phyloP scores from a whole-genome alignment of 768 basidiomycete species.

The Chalciporus chontae region DNA sequence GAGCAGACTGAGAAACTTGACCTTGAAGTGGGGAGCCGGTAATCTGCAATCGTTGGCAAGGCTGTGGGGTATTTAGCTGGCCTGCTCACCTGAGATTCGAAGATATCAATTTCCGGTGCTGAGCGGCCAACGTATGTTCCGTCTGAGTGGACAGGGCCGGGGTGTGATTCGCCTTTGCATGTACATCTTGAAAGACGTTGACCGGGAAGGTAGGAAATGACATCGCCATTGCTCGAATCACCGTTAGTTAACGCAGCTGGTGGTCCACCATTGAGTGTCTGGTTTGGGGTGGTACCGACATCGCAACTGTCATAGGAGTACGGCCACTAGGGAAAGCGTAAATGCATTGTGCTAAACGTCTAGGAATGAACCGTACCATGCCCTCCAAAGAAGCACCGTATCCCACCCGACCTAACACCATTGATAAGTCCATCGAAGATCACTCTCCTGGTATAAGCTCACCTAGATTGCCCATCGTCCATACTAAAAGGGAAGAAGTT shows the following conservation, averaged over 20 bases:
- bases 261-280: conserved; percentile 68
- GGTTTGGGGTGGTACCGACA: conserved; percentile 88
- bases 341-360: conserved; percentile 1
- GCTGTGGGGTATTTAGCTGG: neutral
- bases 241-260: conserved; percentile 57
- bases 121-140: conserved; percentile 78
- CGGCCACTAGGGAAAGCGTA: conserved; percentile 53
- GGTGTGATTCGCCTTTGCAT: conserved; percentile 80
- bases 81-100: conserved; percentile 69
- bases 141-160: conserved; percentile 75
- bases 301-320: conserved; percentile 86
- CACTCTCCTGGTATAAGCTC: conserved; percentile 6
- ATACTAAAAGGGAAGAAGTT: conserved; percentile 35
- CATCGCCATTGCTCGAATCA: conserved; percentile 47
- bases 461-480: conserved; percentile 81
- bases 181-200: conserved; percentile 88
- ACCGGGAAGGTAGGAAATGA: conserved; percentile 81
- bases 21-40: conserved; percentile 38
- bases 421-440: neutral
- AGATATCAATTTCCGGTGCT: conserved; percentile 88
- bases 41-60: conserved; percentile 28
- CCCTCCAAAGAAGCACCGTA: conserved; percentile 87
- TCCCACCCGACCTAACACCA: conserved; percentile 64
- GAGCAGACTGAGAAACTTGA: conserved; percentile 80
- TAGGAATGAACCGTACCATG: conserved; percentile 43